Evolutionary conservation across 306 rosid species (phyloP).

Genomic region (Calophaca sinica): DNA sequence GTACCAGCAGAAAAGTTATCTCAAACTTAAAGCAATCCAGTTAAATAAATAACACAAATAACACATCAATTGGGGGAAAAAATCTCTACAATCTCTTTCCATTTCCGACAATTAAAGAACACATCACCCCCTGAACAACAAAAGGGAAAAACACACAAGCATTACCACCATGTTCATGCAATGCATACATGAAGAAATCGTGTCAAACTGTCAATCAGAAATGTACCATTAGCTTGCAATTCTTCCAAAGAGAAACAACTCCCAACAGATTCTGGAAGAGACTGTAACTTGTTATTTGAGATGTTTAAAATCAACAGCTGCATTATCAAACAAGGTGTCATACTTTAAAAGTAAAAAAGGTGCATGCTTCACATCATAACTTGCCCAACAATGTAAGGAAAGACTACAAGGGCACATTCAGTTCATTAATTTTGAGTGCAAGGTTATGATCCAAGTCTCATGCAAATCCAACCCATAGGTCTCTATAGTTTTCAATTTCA

Average conservation of each 20-base stretch:
- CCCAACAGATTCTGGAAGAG: constrained; percentile 95
- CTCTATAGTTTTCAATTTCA: background rate
- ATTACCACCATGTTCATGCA: constrained; percentile 36
- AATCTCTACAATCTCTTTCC: constrained; percentile 10
- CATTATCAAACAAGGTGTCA: constrained; percentile 53
- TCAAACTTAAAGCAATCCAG: constrained; percentile 23
- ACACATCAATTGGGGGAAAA: background rate
- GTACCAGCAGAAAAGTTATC: constrained; percentile 19
- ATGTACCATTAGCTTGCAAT: constrained; percentile 86
- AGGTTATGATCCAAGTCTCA: constrained; percentile 23
- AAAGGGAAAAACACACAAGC: background rate
- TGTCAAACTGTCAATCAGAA: constrained; percentile 32
- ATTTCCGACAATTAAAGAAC: constrained; percentile 29
- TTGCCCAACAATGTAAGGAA: background rate
- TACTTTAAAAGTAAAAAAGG: constrained; percentile 41
- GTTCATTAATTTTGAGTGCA: constrained; percentile 12
- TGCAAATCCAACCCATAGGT: constrained; percentile 33
- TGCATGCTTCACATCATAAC: constrained; percentile 14
- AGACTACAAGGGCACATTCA: constrained; percentile 22
- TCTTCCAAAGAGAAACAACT: constrained; percentile 97
- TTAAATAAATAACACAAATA: background rate
- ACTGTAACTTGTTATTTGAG: constrained; percentile 79
- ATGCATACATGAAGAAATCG: constrained; percentile 23
- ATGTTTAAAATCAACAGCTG: constrained; percentile 86
- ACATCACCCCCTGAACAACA: background rate